These are phyloP conservation scores for Aspergillus sp. DNA, from an alignment of 2,329 filamentous ascomycete species.

Conservation along the genomic window DNA sequence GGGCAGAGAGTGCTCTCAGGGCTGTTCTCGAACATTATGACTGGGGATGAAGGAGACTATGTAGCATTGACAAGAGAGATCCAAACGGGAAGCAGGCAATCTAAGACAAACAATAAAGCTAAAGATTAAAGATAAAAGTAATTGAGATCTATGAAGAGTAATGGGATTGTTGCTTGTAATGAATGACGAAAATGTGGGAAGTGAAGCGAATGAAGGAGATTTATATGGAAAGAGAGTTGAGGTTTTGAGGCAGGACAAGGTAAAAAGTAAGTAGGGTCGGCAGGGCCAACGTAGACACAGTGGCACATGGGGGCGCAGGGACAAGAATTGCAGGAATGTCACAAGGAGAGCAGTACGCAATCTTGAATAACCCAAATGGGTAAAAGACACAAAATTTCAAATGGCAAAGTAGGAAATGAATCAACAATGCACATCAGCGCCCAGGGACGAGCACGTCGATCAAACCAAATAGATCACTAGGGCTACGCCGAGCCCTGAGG, in stretches of 20 bases:
- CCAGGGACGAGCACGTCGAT: slow-evolving; percentile 5
- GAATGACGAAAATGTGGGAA: not conserved
- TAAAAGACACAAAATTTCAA: slow-evolving; percentile 1
- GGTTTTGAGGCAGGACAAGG: not conserved
- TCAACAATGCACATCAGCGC: not conserved
- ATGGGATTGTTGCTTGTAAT: not conserved
- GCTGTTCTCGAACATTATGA: slow-evolving; percentile 20
- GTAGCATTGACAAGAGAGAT: not conserved
- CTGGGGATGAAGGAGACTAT: not conserved
- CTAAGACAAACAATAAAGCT: not conserved
- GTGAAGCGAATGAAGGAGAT: slow-evolving; percentile 1
- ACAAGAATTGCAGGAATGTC: not conserved
- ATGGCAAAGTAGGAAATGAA: not conserved
- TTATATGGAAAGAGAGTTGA: slow-evolving; percentile 1
- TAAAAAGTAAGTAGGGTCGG: not conserved
- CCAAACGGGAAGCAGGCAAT: not conserved
- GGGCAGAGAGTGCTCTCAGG: slow-evolving; percentile 20
- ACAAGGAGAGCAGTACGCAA: slow-evolving; percentile 1
- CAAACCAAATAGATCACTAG: slow-evolving; percentile 1
- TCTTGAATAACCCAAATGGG: slow-evolving; percentile 5
- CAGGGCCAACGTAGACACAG: slow-evolving; percentile 12
- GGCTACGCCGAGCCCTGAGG: not conserved
- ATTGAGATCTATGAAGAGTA: slow-evolving; percentile 1
- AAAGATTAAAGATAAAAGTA: not conserved
- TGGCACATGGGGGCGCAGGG: slow-evolving; percentile 4